Percentiles rank a stretch among this genome's conserved stretches.
Conservation (phyloP, 1,284 basidiomycete genomes). For the Caloboletus firmus region DNA sequence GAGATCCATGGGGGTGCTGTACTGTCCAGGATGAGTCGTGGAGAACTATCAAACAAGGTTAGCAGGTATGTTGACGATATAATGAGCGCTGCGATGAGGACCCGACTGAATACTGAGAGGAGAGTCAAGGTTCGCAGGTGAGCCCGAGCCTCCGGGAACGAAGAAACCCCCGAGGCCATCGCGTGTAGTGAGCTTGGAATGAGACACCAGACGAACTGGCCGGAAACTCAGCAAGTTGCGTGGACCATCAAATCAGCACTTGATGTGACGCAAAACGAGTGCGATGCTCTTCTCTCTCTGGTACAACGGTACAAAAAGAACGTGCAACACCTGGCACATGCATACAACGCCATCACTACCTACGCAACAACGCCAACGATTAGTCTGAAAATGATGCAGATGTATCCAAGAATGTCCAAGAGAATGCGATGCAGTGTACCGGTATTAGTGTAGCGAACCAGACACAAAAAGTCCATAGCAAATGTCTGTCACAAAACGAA, state of each 20-base stretch:
- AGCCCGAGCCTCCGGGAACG: neutral
- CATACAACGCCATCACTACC: neutral
- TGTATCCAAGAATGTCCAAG: neutral
- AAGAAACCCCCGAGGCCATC: constrained; percentile 3
- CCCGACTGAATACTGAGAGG: constrained; percentile 27
- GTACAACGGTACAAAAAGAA: neutral
- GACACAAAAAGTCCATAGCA: neutral
- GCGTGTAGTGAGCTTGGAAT: neutral
- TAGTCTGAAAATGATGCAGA: neutral
- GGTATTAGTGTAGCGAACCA: too few species aligned
- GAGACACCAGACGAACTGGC: neutral
- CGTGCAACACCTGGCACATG: neutral
- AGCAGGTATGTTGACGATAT: constrained; percentile 34
- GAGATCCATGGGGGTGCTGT: constrained; percentile 25
- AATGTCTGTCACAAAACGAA: constrained; percentile 16
- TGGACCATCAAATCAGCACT: neutral
- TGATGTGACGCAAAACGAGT: neutral
- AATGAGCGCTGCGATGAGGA: constrained; percentile 22
- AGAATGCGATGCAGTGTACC: neutral
- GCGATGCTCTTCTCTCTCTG: neutral
- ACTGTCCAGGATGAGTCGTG: constrained; percentile 35
- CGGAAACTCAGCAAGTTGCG: neutral
- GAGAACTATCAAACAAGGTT: constrained; percentile 48
- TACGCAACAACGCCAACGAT: neutral
- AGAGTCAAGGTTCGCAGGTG: constrained; percentile 26